These are phyloP conservation scores for Penicillium pancosmium DNA, from an alignment of 495 filamentous ascomycete species.

Conservation along the genomic window DNA sequence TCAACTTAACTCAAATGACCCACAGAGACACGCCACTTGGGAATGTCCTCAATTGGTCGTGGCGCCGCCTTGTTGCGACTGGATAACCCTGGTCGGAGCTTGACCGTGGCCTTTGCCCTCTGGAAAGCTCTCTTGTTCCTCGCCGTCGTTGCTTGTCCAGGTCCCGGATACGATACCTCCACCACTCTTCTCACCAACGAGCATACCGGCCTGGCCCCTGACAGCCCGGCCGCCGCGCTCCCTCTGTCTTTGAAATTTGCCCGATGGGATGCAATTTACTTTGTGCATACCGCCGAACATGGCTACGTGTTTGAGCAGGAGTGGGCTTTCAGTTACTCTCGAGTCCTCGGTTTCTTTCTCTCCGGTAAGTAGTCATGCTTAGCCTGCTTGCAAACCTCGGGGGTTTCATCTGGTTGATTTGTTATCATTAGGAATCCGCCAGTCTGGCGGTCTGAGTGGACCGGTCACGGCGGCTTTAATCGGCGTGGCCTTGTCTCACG, in stretches of 20 bases:
- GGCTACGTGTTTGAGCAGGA: slow-evolving; percentile 92
- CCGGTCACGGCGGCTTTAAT: slow-evolving; percentile 43
- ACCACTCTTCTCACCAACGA: slow-evolving; percentile 58
- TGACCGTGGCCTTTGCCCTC: slow-evolving; percentile 41
- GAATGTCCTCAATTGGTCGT: slow-evolving; percentile 20
- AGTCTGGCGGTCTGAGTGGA: slow-evolving; percentile 26
- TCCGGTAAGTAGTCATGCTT: slow-evolving; percentile 42
- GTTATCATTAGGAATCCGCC: slow-evolving; percentile 26
- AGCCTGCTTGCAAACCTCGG: background rate
- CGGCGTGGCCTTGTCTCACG: slow-evolving; percentile 66
- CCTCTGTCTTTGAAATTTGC: slow-evolving; percentile 56
- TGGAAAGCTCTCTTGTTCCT: slow-evolving; percentile 79
- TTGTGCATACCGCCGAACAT: slow-evolving; percentile 63
- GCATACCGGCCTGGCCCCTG: slow-evolving; percentile 12
- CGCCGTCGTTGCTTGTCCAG: slow-evolving; percentile 64
- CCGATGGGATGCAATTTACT: slow-evolving; percentile 95
- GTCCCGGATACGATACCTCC: slow-evolving; percentile 88
- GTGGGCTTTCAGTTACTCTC: slow-evolving; percentile 86
- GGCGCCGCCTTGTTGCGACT: slow-evolving; percentile 33
- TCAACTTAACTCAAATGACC: background rate
- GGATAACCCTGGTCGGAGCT: slow-evolving; percentile 37
- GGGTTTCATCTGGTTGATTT: background rate
- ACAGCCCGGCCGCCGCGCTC: slow-evolving; percentile 22
- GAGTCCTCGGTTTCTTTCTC: slow-evolving; percentile 47
- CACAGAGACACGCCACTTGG: background rate